Conservation (phyloP, 1,139 yeast species). For the Hansenula sp. region DNA sequence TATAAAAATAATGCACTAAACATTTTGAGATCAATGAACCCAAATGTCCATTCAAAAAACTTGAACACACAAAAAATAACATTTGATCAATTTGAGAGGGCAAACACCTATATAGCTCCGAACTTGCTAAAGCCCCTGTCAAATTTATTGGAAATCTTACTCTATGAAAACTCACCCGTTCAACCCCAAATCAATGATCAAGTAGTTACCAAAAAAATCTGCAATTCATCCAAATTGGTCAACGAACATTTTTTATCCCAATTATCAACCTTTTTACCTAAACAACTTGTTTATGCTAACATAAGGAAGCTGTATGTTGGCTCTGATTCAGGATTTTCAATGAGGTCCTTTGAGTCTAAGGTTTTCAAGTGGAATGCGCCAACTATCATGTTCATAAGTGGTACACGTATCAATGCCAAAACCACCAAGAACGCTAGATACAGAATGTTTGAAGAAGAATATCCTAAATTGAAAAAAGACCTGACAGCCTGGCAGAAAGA, state of each 20-base stretch:
- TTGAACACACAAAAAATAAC: slow-evolving; percentile 25
- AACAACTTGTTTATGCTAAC: slow-evolving; percentile 34
- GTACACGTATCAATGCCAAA: slow-evolving; percentile 46
- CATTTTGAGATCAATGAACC: slow-evolving; percentile 45
- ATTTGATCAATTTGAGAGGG: slow-evolving; percentile 32
- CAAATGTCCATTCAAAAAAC: slow-evolving; percentile 26
- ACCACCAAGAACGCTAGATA: slow-evolving; percentile 41
- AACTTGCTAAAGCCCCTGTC: slow-evolving; percentile 35
- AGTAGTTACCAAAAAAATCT: slow-evolving; percentile 13
- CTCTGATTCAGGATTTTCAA: slow-evolving; percentile 69
- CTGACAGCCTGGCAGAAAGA: slow-evolving; percentile 20
- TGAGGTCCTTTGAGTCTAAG: slow-evolving; percentile 79
- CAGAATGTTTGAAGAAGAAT: slow-evolving; percentile 45
- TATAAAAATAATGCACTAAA: slow-evolving; percentile 26
- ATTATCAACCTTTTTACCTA: slow-evolving; percentile 27
- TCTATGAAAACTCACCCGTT: slow-evolving; percentile 15
- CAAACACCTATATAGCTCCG: slow-evolving; percentile 32
- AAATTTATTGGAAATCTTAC: slow-evolving; percentile 34
- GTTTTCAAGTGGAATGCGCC: slow-evolving; percentile 93
- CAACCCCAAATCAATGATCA: slow-evolving; percentile 4
- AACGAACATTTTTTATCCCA: slow-evolving; percentile 29
- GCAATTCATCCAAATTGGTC: slow-evolving; percentile 25
- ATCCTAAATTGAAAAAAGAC: slow-evolving; percentile 43
- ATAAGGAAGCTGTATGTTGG: slow-evolving; percentile 70
- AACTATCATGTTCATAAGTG: slow-evolving; percentile 65